Evolutionary conservation across 345 rosid species (phyloP), one percentile per base, ranked within the genome.

Genomic region (Rhodomyrtus tomentosa): DNA sequence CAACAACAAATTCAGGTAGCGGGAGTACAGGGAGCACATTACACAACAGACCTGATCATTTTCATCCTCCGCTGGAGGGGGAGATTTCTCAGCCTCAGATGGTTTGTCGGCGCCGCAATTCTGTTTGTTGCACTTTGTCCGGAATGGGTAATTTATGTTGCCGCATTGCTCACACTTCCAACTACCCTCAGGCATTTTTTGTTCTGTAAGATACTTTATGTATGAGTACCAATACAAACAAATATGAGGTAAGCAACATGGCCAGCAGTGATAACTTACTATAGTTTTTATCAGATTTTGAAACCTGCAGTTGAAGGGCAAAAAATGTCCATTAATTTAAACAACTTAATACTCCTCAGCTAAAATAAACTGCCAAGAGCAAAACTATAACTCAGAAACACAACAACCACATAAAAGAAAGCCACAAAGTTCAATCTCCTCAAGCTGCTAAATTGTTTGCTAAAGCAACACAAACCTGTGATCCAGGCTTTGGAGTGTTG

Each of bases 31-130:
- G 74, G 89, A 45, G 90, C 88, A 85, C 86, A 79, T 68, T 68
- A 68, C 87, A 87, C 83, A 52, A 94, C 99, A 85, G 90, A 98
- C 99, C 99, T 98, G 98, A 83, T 95, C 98, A 79, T 90, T 92
- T 87, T 93, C 98, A 50, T 94, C 95, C 50, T 89, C 89, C 49
- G 89, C 88, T 52, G 90, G 94, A 24, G 99, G 93, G 82, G 94
- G 91, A 76, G 98, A 93, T 80, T 93, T 90, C 14, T 88, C 88
- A 81, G 89, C 81, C 81, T 96, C 95, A 48, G 84, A 90, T 58
- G 98, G 96, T 89, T 96, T 97, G 84, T 97, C 99, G 54, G 99
- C 99, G 52, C 99, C 99, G 62, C 99, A 98, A 89, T 95, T 95
- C 84, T 96, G 99, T 86, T 96, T 89, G 89, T 98, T 98, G 92